Evolutionary conservation across 768 basidiomycete genomes (phyloP).

Genomic region (Tephrocybe sp.): DNA sequence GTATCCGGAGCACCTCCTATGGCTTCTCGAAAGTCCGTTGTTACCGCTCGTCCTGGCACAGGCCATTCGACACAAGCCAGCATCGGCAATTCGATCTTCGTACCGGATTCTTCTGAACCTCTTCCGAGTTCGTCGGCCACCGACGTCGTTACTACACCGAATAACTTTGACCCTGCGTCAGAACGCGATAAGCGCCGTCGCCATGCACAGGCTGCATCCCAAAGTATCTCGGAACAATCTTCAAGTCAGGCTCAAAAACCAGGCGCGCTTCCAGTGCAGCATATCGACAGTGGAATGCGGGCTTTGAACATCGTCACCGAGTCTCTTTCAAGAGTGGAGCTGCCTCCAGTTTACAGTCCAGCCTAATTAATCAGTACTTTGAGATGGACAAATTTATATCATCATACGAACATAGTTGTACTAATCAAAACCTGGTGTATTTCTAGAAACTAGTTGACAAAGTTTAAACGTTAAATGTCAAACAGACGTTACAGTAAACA

Average conservation of each 20-base stretch:
- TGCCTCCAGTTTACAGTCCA: slow-evolving; percentile 12
- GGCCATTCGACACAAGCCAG: slow-evolving; percentile 8
- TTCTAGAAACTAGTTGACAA: no score
- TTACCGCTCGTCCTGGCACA: slow-evolving; percentile 1
- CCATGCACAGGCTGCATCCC: background rate
- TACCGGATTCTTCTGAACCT: slow-evolving; percentile 4
- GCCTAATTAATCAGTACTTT: no score
- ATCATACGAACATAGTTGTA: no score
- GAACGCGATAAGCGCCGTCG: background rate
- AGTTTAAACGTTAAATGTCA: no score
- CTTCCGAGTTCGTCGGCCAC: slow-evolving; percentile 1
- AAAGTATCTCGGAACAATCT: background rate
- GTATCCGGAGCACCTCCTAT: slow-evolving; percentile 2
- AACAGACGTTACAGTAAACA: no score
- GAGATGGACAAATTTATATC: no score
- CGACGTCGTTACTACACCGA: background rate
- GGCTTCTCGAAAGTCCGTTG: slow-evolving; percentile 9
- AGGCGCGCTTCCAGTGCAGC: background rate
- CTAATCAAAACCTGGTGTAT: no score
- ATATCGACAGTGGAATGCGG: slow-evolving; percentile 4
- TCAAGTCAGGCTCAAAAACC: background rate
- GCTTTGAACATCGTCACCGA: background rate
- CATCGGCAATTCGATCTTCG: slow-evolving; percentile 3
- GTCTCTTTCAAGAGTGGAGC: background rate
- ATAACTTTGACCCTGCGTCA: background rate